These are phyloP conservation scores for Epichloe gansuensis DNA, from an alignment of 2,329 filamentous ascomycete genomes.

Conservation along the genomic window DNA sequence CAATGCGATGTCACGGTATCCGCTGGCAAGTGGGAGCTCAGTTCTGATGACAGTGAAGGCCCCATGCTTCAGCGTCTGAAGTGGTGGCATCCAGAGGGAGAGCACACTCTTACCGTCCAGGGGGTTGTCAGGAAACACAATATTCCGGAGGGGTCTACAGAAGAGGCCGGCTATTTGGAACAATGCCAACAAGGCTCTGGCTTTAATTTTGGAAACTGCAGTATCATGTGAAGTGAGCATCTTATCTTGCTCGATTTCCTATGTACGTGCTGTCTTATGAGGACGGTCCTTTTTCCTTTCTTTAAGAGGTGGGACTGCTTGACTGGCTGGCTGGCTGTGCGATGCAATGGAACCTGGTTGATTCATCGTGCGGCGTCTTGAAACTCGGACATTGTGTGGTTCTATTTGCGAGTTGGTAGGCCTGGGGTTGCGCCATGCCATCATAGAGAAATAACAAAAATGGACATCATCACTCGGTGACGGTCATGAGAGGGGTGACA, in stretches of 20 bases:
- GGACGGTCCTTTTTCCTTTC: not conserved
- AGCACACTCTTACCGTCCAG: conserved; percentile 65
- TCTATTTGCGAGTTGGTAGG: too few species aligned
- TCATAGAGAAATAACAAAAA: too few species aligned
- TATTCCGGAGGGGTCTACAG: conserved; percentile 42
- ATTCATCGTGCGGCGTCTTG: too few species aligned
- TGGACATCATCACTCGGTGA: too few species aligned
- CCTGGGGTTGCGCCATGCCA: too few species aligned
- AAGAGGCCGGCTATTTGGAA: conserved; percentile 70
- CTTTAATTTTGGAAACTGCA: conserved; percentile 32
- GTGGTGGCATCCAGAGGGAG: conserved; percentile 88
- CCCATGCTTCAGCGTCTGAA: conserved; percentile 61
- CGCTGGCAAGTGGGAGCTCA: conserved; percentile 83
- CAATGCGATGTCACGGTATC: conserved; percentile 60
- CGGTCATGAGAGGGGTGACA: too few species aligned
- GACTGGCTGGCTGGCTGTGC: too few species aligned
- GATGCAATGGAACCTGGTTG: too few species aligned
- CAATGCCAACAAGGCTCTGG: conserved; percentile 42
- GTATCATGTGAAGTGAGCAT: conserved; percentile 31
- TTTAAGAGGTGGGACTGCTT: not conserved
- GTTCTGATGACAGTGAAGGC: conserved; percentile 55
- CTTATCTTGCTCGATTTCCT: too few species aligned
- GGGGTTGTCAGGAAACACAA: conserved; percentile 63
- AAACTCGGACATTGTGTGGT: too few species aligned
- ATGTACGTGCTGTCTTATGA: too few species aligned